phyloP scores from a whole-genome alignment of 768 basidiomycete genomes.

The Termitomyces sp. region DNA sequence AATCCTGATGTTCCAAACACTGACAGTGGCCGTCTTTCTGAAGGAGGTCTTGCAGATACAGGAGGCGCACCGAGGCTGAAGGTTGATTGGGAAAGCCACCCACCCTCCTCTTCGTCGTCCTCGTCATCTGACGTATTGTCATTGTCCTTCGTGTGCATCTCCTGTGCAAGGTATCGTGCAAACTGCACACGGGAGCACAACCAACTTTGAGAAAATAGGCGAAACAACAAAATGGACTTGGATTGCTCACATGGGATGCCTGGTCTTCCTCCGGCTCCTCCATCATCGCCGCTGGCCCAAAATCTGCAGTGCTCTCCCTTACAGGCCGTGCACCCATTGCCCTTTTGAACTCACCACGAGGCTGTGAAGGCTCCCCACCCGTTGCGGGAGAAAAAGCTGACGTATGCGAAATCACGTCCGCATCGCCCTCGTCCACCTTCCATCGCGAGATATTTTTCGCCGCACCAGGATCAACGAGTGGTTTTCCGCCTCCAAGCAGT shows the following conservation, averaged over 20 bases:
- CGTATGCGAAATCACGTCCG: constrained; percentile 4
- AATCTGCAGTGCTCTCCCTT: constrained; percentile 57
- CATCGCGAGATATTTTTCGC: constrained; percentile 35
- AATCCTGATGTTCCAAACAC: constrained; percentile 36
- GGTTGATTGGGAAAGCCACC: constrained; percentile 77
- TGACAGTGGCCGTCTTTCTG: constrained; percentile 34
- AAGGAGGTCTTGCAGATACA: constrained; percentile 38
- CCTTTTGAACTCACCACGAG: constrained; percentile 56
- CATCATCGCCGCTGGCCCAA: constrained; percentile 46
- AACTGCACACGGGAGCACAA: constrained; percentile 42
- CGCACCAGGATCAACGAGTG: constrained; percentile 38
- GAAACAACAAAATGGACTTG: not conserved
- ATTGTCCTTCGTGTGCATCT: constrained; percentile 60
- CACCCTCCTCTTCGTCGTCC: constrained; percentile 75
- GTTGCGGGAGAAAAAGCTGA: not conserved
- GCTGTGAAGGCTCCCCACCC: constrained; percentile 12
- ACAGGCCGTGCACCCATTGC: constrained; percentile 34
- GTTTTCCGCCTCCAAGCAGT: constrained; percentile 84
- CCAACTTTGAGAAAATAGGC: not conserved
- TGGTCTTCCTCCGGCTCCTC: constrained; percentile 42
- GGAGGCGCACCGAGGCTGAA: constrained; percentile 53
- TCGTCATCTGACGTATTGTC: constrained; percentile 52
- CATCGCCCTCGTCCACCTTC: constrained; percentile 69
- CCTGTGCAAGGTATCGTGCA: constrained; percentile 70
- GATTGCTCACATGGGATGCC: constrained; percentile 35